Percentiles rank a stretch among this genome's conserved stretches.
phyloP scores from a whole-genome alignment of 1,284 basidiomycete species.

The Papiliotrema laurentii region DNA sequence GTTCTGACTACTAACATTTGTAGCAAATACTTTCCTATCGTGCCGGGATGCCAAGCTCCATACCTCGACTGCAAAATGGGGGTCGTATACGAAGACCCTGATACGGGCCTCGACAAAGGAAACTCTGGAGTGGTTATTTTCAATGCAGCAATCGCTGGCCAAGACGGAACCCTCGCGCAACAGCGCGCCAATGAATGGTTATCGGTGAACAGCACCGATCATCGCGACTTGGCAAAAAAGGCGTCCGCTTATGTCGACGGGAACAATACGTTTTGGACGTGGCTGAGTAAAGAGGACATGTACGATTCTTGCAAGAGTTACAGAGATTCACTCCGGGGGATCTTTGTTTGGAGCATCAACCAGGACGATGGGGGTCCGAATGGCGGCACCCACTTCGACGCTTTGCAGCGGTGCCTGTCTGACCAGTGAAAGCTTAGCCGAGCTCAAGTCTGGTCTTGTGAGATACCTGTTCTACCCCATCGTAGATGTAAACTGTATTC shows the following conservation, averaged over 20 bases:
- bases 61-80: conserved; percentile 23
- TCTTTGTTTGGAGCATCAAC: conserved; percentile 26
- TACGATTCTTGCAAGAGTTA: conserved; percentile 14
- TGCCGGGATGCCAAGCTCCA: conserved; percentile 4
- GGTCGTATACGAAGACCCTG: conserved; percentile 5
- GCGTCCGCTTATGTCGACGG: conserved; percentile 10
- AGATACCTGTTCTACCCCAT: not conserved
- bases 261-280: conserved; percentile 22
- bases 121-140: conserved; percentile 16
- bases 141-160: conserved; percentile 14
- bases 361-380: conserved; percentile 11
- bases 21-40: conserved; percentile 31
- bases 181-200: too few species aligned
- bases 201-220: too few species aligned
- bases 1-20: too few species aligned
- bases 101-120: conserved; percentile 9
- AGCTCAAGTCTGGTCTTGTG: not conserved
- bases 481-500: not conserved
- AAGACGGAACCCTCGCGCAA: not conserved
- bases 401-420: conserved; percentile 2
- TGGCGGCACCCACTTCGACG: conserved; percentile 13
- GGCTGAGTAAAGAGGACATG: conserved; percentile 18
- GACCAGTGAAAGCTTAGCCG: too few species aligned
- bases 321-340: conserved; percentile 18
- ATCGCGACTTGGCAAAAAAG: conserved; percentile 7